These are phyloP conservation scores for Cenchrus purpureus DNA, from an alignment of 176 grass and related monocot genomes.

Conservation along the genomic window DNA sequence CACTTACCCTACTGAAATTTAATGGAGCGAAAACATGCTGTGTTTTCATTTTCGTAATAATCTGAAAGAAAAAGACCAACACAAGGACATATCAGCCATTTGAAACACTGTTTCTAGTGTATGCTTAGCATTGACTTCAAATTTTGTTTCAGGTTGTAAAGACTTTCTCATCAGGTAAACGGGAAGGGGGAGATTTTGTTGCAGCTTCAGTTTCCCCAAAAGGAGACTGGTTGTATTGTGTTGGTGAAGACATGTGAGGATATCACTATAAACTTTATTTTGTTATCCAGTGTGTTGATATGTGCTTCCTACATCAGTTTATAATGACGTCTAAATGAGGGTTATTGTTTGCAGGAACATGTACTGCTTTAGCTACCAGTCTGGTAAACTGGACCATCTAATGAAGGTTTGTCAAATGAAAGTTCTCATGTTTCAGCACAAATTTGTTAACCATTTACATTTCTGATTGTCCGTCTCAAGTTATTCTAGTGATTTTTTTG, in stretches of 20 bases:
- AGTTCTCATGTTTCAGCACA: neutral
- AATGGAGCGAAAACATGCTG: neutral
- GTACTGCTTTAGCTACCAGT: slow-evolving; percentile 96
- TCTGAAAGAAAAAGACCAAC: neutral
- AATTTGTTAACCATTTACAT: neutral
- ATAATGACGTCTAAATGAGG: neutral
- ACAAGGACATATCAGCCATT: neutral
- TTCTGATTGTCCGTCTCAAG: neutral
- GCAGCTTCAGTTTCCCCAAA: slow-evolving; percentile 92
- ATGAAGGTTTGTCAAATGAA: slow-evolving; percentile 73
- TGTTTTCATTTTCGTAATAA: neutral
- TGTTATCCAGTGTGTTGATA: slow-evolving; percentile 29
- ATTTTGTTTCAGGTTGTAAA: slow-evolving; percentile 80
- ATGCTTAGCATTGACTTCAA: slow-evolving; percentile 22
- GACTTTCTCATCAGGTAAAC: slow-evolving; percentile 94
- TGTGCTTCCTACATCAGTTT: slow-evolving; percentile 23
- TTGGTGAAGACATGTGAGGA: slow-evolving; percentile 98
- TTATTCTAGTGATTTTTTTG: neutral
- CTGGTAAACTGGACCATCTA: slow-evolving; percentile 96
- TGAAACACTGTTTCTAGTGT: neutral
- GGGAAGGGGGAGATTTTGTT: slow-evolving; percentile 95
- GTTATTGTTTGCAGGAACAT: slow-evolving; percentile 69
- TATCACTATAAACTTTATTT: slow-evolving; percentile 21
- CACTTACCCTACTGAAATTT: neutral
- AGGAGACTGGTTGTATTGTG: slow-evolving; percentile 99